Conservation (phyloP, 495 filamentous ascomycete species). For the Penicillium atrosanguineum region DNA sequence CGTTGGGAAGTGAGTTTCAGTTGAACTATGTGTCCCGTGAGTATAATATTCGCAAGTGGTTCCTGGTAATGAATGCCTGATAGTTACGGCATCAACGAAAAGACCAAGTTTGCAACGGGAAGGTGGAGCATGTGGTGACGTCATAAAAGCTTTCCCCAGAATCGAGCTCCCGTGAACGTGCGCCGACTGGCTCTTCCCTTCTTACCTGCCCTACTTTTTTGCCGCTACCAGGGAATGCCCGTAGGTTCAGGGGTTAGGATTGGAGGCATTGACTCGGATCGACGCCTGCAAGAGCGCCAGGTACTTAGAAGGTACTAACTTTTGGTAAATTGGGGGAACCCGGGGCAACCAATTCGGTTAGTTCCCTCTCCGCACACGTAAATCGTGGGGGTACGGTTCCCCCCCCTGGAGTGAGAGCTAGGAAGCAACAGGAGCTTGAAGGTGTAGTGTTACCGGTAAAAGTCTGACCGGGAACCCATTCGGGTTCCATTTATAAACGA, state of each 20-base stretch:
- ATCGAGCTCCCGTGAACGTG: background rate
- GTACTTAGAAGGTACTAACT: too few species aligned
- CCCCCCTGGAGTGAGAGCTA: too few species aligned
- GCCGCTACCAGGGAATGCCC: background rate
- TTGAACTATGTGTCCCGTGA: too few species aligned
- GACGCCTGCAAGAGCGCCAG: background rate
- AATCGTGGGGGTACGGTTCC: background rate
- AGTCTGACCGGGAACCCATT: background rate
- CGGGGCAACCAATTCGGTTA: background rate
- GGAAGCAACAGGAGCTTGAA: background rate
- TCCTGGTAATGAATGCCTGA: too few species aligned
- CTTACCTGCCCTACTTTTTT: background rate
- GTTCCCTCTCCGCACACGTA: background rate
- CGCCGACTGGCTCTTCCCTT: background rate
- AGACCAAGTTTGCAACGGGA: background rate
- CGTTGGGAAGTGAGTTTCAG: background rate
- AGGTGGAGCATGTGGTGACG: constrained; percentile 1
- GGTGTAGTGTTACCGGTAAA: background rate
- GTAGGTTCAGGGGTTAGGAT: background rate
- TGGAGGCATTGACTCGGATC: background rate
- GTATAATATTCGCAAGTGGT: too few species aligned
- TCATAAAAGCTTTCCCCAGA: constrained; percentile 21
- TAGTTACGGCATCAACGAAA: background rate
- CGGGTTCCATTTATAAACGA: background rate
- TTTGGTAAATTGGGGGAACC: background rate